phyloP scores from a whole-genome alignment of 352 stramenopile species.

The Pilasporangium apinafurcum region DNA sequence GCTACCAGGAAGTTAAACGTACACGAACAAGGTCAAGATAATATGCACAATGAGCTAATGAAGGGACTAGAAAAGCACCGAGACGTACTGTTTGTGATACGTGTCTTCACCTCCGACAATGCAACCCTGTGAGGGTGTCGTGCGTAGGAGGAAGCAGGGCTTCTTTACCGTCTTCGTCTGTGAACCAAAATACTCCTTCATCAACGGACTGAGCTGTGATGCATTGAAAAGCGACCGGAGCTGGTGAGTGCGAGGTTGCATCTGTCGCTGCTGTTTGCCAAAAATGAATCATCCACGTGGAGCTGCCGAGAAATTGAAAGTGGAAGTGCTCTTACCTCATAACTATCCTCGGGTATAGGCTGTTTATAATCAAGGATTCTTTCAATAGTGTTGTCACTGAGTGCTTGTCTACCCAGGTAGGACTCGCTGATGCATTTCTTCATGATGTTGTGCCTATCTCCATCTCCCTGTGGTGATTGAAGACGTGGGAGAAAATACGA shows the following conservation, averaged over 20 bases:
- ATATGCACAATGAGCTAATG: neutral
- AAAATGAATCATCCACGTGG: constrained; percentile 2
- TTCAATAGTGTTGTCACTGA: constrained; percentile 48
- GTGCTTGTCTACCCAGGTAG: constrained; percentile 37
- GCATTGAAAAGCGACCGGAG: constrained; percentile 69
- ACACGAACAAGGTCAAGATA: neutral
- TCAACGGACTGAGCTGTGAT: constrained; percentile 68
- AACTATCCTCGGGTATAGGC: neutral
- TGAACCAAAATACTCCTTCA: constrained; percentile 70
- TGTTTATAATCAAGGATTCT: constrained; percentile 43
- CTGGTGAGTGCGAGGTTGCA: constrained; percentile 47
- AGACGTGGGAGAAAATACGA: constrained; percentile 18
- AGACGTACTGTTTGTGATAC: constrained; percentile 63
- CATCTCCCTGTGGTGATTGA: too few species aligned
- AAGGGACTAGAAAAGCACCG: neutral
- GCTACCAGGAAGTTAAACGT: constrained; percentile 10
- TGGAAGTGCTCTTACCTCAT: neutral
- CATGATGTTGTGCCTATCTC: too few species aligned
- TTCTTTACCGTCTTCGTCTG: constrained; percentile 59
- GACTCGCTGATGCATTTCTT: constrained; percentile 43
- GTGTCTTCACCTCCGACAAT: constrained; percentile 75
- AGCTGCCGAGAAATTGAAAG: neutral
- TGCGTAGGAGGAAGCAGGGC: constrained; percentile 66
- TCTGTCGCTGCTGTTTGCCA: neutral
- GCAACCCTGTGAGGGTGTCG: constrained; percentile 60